A percentile compares a stretch with the other conserved stretches of the same genome.
Evolutionary conservation across 495 filamentous ascomycete species (phyloP).

Genomic region (Daldinia bambusicola): DNA sequence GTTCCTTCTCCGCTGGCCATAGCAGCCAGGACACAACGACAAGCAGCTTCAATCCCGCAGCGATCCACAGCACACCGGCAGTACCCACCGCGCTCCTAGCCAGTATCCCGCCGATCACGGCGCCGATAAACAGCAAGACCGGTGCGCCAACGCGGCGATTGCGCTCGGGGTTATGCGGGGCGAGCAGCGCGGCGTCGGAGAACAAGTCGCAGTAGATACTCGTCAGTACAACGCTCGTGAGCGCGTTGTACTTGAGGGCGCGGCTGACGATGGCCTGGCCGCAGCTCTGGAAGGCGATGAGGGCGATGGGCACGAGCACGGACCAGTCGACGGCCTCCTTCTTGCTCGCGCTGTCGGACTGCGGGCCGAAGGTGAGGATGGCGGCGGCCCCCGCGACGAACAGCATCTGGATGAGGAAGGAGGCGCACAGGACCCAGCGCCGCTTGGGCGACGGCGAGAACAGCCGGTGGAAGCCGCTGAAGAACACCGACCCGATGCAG

Average conservation of each 20-base stretch:
- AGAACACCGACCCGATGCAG: slow-evolving; percentile 72
- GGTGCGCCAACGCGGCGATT: slow-evolving; percentile 68
- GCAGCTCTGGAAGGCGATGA: slow-evolving; percentile 75
- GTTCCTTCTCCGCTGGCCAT: slow-evolving; percentile 59
- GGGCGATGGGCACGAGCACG: slow-evolving; percentile 67
- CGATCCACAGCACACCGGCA: slow-evolving; percentile 72
- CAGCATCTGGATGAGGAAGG: slow-evolving; percentile 66
- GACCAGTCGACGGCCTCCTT: slow-evolving; percentile 64
- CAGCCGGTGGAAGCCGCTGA: slow-evolving; percentile 68
- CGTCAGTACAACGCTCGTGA: slow-evolving; percentile 77
- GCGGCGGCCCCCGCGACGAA: slow-evolving; percentile 66
- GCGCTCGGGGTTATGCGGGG: slow-evolving; percentile 63
- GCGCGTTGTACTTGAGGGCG: slow-evolving; percentile 67
- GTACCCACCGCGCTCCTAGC: slow-evolving; percentile 66
- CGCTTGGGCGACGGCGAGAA: slow-evolving; percentile 62
- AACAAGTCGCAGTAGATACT: slow-evolving; percentile 78
- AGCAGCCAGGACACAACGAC: slow-evolving; percentile 65
- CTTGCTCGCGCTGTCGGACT: slow-evolving; percentile 43
- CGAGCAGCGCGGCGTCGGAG: slow-evolving; percentile 67
- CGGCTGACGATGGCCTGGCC: slow-evolving; percentile 76
- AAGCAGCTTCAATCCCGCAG: slow-evolving; percentile 63
- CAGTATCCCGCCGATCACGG: slow-evolving; percentile 67
- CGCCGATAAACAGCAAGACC: slow-evolving; percentile 66
- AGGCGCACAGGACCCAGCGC: slow-evolving; percentile 70
- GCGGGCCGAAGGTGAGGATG: slow-evolving; percentile 61